Evolutionary conservation across 768 basidiomycete species (phyloP).

Genomic region (Phanerodontia chrysosporium): DNA sequence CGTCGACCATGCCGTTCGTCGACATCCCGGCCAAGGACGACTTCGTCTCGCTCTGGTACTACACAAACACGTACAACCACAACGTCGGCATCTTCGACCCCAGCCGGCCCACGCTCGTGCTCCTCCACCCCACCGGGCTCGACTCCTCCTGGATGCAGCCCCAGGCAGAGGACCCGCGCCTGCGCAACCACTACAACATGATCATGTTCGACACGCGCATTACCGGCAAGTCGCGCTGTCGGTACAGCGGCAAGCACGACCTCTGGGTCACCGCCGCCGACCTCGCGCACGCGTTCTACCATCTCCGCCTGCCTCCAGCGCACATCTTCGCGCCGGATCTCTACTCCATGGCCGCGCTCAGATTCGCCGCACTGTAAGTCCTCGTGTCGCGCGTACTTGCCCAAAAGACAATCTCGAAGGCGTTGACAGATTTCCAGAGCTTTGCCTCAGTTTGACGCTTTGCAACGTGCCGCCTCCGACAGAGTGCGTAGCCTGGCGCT

Average conservation of each 20-base stretch:
- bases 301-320: conserved; percentile 58
- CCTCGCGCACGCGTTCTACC: conserved; percentile 61
- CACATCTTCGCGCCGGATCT: conserved; percentile 73
- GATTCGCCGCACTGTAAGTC: conserved; percentile 63
- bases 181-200: conserved; percentile 57
- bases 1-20: conserved; percentile 58
- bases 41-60: conserved; percentile 70
- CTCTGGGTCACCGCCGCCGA: conserved; percentile 80
- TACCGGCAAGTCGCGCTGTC: conserved; percentile 51
- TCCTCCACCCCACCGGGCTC: conserved; percentile 65
- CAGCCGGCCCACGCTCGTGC: conserved; percentile 58
- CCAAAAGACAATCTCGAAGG: background rate
- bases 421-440: conserved; percentile 59
- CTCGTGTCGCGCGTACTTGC: background rate
- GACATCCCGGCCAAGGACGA: conserved; percentile 60
- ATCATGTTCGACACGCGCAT: conserved; percentile 73
- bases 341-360: conserved; percentile 52
- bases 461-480: conserved; percentile 64
- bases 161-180: conserved; percentile 64
- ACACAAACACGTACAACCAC: conserved; percentile 52
- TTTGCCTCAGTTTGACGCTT: conserved; percentile 62
- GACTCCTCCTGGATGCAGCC: conserved; percentile 65
- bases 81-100: conserved; percentile 68
- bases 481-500: conserved; percentile 45
- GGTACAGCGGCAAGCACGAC: conserved; percentile 57